phyloP scores from a whole-genome alignment of 2,329 filamentous ascomycete species.

The Pseudopyrenochaeta lycopersici region DNA sequence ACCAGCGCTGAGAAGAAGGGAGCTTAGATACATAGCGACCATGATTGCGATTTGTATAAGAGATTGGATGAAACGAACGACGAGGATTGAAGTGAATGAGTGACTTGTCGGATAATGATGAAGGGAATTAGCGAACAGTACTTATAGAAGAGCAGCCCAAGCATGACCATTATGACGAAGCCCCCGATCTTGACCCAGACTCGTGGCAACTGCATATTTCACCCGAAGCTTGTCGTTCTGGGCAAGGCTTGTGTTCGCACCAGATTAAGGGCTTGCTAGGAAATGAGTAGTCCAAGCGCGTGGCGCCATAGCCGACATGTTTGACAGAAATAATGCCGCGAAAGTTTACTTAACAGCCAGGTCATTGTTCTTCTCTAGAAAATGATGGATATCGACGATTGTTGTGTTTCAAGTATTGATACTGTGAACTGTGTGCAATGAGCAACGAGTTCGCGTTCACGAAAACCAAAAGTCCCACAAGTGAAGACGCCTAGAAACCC shows the following conservation, averaged over 20 bases:
- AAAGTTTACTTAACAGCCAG: background rate
- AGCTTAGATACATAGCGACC: conserved; percentile 30
- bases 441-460: background rate
- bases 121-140: conserved; percentile 4
- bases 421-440: too few relatives aligned
- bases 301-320: conserved; percentile 10
- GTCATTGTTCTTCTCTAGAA: background rate
- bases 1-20: conserved; percentile 36
- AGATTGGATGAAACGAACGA: conserved; percentile 13
- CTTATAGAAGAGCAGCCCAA: conserved; percentile 31
- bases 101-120: conserved; percentile 11
- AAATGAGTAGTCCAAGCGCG: conserved; percentile 22
- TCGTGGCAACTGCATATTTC: conserved; percentile 2
- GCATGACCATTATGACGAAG: background rate
- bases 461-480: background rate
- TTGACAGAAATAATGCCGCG: conserved; percentile 1
- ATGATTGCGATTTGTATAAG: conserved; percentile 19
- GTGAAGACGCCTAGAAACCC: background rate
- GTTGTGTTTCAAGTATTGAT: background rate
- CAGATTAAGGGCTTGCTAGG: conserved; percentile 30
- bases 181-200: conserved; percentile 1
- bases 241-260: conserved; percentile 35
- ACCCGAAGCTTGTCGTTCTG: conserved; percentile 36
- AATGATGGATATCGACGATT: too few relatives aligned
- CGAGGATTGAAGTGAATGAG: conserved; percentile 17